Conservation (phyloP, 2,329 filamentous ascomycete species). For the Talaromyces sp. region DNA sequence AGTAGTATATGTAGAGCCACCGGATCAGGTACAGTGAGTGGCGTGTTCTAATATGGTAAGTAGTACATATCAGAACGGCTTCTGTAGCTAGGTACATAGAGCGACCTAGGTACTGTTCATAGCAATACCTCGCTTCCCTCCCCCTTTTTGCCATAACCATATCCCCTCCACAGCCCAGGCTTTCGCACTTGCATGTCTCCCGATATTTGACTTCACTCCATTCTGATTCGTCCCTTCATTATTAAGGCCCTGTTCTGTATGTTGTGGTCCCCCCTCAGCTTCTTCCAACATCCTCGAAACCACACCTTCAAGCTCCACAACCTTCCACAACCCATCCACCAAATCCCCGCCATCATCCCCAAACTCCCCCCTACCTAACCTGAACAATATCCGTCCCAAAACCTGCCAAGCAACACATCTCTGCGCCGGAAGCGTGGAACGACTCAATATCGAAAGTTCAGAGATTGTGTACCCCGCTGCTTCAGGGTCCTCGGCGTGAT, state of each 20-base stretch:
- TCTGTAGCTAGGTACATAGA: too few relatives aligned
- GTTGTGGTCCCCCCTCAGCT: conserved; percentile 51
- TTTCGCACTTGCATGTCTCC: conserved; percentile 68
- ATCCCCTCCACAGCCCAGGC: conserved; percentile 84
- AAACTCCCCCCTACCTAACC: conserved; percentile 69
- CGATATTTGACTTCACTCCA: conserved; percentile 22
- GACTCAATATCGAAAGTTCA: conserved; percentile 73
- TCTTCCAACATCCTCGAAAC: conserved; percentile 73
- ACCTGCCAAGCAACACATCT: conserved; percentile 89
- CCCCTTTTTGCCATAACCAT: conserved; percentile 78
- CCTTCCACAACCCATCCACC: conserved; percentile 76
- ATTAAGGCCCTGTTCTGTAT: conserved; percentile 32
- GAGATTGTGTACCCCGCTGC: conserved; percentile 90
- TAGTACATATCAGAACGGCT: too few relatives aligned
- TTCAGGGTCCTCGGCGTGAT: conserved; percentile 87
- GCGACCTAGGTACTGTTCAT: not conserved
- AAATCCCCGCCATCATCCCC: conserved; percentile 58
- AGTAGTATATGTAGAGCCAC: too few relatives aligned
- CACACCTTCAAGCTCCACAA: conserved; percentile 69
- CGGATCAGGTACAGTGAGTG: not conserved
- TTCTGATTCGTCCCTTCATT: conserved; percentile 25
- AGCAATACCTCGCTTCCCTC: conserved; percentile 40
- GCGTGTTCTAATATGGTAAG: too few relatives aligned
- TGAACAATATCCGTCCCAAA: conserved; percentile 75
- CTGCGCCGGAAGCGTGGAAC: conserved; percentile 79